These are phyloP conservation scores for Amanita molliuscula DNA, from an alignment of 768 basidiomycete species.

Conservation along the genomic window DNA sequence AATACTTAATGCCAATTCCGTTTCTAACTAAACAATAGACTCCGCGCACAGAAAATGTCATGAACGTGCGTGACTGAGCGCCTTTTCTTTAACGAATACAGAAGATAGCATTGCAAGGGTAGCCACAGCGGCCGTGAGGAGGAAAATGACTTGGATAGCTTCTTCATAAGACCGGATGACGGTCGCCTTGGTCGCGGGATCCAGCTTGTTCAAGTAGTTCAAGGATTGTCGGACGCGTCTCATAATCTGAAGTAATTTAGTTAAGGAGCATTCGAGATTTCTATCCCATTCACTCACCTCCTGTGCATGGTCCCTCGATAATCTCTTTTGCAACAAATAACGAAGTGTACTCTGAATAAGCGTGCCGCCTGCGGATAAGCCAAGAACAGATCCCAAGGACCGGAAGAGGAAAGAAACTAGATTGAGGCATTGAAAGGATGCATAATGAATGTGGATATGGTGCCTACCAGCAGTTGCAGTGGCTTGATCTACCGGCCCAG, in stretches of 20 bases:
- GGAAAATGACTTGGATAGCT: conserved; percentile 37
- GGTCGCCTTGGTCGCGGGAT: conserved; percentile 22
- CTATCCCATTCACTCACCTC: conserved; percentile 27
- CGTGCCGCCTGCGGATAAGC: conserved; percentile 45
- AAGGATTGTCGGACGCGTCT: conserved; percentile 39
- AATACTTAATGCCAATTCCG: no score
- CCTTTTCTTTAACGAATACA: conserved; percentile 43
- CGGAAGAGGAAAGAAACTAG: conserved; percentile 59
- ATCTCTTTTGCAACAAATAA: conserved; percentile 25
- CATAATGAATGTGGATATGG: not conserved
- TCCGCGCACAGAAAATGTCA: no score
- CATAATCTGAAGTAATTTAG: conserved; percentile 26
- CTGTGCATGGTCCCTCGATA: conserved; percentile 38
- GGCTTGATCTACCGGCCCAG: conserved; percentile 50
- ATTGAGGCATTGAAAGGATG: not conserved
- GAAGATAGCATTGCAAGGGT: conserved; percentile 30
- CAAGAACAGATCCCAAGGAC: conserved; percentile 48
- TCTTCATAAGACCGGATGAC: conserved; percentile 33
- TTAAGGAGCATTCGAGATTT: not conserved
- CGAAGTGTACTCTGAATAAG: conserved; percentile 44
- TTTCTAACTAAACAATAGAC: no score
- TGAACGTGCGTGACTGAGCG: conserved; percentile 19
- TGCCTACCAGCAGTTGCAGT: conserved; percentile 50
- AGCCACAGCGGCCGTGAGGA: conserved; percentile 34
- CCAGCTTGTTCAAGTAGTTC: conserved; percentile 32